Base-by-base conservation (phyloP, 352 stramenopile species). In the Hyaloperonospora arabidopsidis region DNA sequence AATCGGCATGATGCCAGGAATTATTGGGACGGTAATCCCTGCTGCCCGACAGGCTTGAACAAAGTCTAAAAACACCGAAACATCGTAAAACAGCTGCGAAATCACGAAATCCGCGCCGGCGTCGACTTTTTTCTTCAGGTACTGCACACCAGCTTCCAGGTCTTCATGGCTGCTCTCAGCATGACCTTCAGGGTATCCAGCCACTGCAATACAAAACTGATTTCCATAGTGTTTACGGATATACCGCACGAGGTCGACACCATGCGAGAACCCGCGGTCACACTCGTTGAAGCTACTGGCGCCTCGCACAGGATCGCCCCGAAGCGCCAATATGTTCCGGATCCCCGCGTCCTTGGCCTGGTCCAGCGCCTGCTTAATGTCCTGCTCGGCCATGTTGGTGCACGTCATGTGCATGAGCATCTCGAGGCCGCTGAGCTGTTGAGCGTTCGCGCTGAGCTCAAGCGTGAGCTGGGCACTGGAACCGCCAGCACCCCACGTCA, bases 81-180 rank as follows among this genome's bases (percentile, higher is more conserved):
- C 82, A 62, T 99, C 96, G 67, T 99, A 99, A 65, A 99, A 99
- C 72, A 99, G 97, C 84, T 99, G 96, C 29, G 96, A 99, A 62
- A 99, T 96, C 57, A 99, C 92, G 54, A 99, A 97, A 54, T 99
- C 95, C 28, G 93, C 95, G 48, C 97, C 97, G 17, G 97, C 95
- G 65, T 99, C 97, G 18, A 97, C 71, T 63, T 98, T 99, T 49
- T 93, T 75, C 66, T 99, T 99, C 17, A 99, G 71, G 74, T 98
- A 98, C 57, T 86, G 68, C 69, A 99, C 95, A 66, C 99, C 96
- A 35, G 83, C 84, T 35, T 98, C 67, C 48, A 77, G 66, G 63
- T 86, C 72, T 2, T 87, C 70, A 3, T 87, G 80, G 23, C 84
- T 82, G 23, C 84, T 82, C 64, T 98, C 96, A 2, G 90, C 72